Conservation (phyloP, 176 grass and related monocot species). For the Stipa capillata region DNA sequence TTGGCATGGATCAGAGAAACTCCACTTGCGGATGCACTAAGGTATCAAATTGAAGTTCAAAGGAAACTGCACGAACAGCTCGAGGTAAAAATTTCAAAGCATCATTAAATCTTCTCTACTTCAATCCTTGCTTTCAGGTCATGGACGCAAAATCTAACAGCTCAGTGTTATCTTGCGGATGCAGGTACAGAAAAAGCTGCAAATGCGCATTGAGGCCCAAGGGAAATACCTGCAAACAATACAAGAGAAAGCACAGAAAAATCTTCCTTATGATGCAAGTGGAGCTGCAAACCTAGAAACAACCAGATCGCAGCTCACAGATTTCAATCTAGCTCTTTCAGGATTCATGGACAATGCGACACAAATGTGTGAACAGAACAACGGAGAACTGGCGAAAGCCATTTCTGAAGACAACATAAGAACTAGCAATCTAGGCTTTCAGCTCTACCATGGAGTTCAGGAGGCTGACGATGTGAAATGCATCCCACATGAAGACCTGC, state of each 20-base stretch:
- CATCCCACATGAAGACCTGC: slow-evolving; percentile 22
- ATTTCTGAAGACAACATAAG: slow-evolving; percentile 38
- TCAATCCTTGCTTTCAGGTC: background rate
- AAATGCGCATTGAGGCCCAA: slow-evolving; percentile 95
- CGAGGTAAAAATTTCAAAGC: slow-evolving; percentile 34
- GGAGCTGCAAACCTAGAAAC: slow-evolving; percentile 38
- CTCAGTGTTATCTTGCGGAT: background rate
- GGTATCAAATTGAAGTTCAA: slow-evolving; percentile 82
- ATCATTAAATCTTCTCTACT: background rate
- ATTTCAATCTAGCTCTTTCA: slow-evolving; percentile 64
- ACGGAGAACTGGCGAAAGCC: slow-evolving; percentile 29
- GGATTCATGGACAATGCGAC: slow-evolving; percentile 50
- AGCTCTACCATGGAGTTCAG: slow-evolving; percentile 34
- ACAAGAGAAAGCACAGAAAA: slow-evolving; percentile 65
- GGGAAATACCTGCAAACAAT: slow-evolving; percentile 86
- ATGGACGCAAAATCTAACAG: background rate
- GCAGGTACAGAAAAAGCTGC: slow-evolving; percentile 95
- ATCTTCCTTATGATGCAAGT: slow-evolving; percentile 39
- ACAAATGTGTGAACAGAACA: slow-evolving; percentile 43
- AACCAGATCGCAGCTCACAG: slow-evolving; percentile 45
- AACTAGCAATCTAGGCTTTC: slow-evolving; percentile 27
- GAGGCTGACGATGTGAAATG: slow-evolving; percentile 37
- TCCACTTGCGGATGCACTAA: slow-evolving; percentile 58
- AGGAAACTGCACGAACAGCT: slow-evolving; percentile 76
- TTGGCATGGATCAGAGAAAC: slow-evolving; percentile 48